Base-by-base conservation (phyloP, 192 early-diverging fungal species). In the Coemansia sp. region DNA sequence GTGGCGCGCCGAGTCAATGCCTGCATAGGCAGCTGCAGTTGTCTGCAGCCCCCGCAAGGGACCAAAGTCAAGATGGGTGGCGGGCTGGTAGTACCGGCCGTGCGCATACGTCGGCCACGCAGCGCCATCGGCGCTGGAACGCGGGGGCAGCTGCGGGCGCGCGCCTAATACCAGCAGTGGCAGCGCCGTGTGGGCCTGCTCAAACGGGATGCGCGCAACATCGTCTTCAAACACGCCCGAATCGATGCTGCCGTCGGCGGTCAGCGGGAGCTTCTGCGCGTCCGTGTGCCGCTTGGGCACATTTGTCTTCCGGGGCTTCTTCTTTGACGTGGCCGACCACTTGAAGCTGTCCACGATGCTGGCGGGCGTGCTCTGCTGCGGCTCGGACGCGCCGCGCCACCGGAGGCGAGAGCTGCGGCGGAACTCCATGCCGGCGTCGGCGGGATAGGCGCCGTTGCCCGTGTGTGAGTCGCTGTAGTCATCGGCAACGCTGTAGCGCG, bases 331-430 rank as follows among this genome's bases (percentile, higher is more conserved):
- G 9, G 44, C 55, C 1, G 61, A 54, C 74, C 74, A 77, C 54
- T 61, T 58, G 65, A 77, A 77, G 33, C 49, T 64, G 57, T 77
- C 74, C 2, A 51, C 56, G 9, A 71, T 71, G 44, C 57, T 54
- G 12, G 74, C 60, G 2, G 74, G 53, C n/a, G 74, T 77, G 0
- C 50, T 30, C 24, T 43, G 42, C 19, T 24, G 50, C 18, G 32
- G 21, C 31, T 55, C 60, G 3, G 55, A 57, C 16, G 38, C 16
- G 14, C 60, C 64, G 10, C 73, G 73, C 73, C 73, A 71, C 28
- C 69, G 54, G 28, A 62, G 60, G 5, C 74, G 74, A 14, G 68
- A 52, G 24, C 64, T 67, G 18, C 73, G 63, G 21, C 73, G 58
- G 50, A 54, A 54, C 21, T 76, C 67, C 14, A 7, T 4, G 19